Evolutionary conservation across 2,329 filamentous ascomycete genomes (phyloP).

Genomic region (Aspergillus floridensis): DNA sequence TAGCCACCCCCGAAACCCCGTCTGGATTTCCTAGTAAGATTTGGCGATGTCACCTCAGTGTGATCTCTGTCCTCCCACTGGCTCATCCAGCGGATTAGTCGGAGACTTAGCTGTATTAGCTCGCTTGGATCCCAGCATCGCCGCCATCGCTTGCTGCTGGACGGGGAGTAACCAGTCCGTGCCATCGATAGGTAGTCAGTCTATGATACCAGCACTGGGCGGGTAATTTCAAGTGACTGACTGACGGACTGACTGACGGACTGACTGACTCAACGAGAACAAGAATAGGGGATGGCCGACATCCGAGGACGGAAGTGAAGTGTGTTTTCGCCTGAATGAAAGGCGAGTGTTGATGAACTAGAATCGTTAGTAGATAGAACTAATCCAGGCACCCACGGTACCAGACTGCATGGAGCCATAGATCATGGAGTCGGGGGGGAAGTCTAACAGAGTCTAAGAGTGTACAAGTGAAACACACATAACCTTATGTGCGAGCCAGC

Average conservation of each 20-base stretch:
- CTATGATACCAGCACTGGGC: background rate
- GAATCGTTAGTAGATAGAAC: conserved; percentile 1
- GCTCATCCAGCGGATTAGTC: background rate
- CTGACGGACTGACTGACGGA: background rate
- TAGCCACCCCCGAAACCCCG: background rate
- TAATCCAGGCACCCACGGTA: conserved; percentile 1
- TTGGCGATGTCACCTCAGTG: conserved; percentile 2
- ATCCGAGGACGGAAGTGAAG: background rate
- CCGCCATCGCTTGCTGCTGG: too few species aligned
- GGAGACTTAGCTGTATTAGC: background rate
- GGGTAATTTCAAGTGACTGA: background rate
- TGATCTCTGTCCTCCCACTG: background rate
- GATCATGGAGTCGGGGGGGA: background rate
- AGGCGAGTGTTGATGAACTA: background rate
- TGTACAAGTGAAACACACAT: conserved; percentile 7
- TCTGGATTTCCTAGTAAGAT: background rate
- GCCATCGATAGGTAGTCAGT: background rate
- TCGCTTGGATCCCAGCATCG: background rate
- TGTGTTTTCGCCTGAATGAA: background rate
- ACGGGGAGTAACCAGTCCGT: too few species aligned
- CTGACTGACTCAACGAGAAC: background rate
- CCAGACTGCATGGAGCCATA: background rate
- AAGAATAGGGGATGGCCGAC: background rate
- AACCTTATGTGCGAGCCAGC: conserved; percentile 6
- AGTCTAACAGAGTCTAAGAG: background rate